Conservation (phyloP, 148 eudicot genomes). For the Chenopodium quinoa region DNA sequence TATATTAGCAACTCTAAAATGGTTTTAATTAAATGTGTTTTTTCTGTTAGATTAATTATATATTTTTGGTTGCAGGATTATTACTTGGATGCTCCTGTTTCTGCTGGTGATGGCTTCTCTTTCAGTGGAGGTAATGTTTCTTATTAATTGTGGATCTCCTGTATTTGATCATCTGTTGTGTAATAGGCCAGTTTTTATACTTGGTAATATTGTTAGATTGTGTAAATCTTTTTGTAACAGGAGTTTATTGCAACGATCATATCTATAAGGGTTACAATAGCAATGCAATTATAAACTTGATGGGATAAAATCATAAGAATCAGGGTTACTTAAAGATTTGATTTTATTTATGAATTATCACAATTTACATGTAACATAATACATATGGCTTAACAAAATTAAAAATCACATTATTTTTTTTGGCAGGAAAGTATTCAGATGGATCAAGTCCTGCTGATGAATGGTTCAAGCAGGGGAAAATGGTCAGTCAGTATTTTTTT, state of each 20-base stretch:
- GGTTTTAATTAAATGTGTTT: neutral
- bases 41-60: neutral
- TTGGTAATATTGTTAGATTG: no score
- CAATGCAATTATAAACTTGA: no score
- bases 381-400: neutral
- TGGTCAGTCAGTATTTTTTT: constrained; percentile 40
- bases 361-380: neutral
- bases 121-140: constrained; percentile 78
- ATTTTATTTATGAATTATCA: neutral
- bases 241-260: no score
- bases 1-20: no score
- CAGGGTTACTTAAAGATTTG: neutral
- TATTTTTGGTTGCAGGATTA: constrained; percentile 50
- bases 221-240: no score
- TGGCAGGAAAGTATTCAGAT: constrained; percentile 85
- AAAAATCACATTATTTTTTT: constrained; percentile 13
- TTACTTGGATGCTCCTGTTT: constrained; percentile 87
- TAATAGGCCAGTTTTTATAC: neutral
- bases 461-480: constrained; percentile 86
- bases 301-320: no score
- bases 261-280: no score
- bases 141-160: neutral
- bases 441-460: constrained; percentile 86
- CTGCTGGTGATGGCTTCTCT: constrained; percentile 94
- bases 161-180: neutral